These are phyloP conservation scores for Spiraea crenata DNA, from an alignment of 331 rosid genomes.

Conservation along the genomic window DNA sequence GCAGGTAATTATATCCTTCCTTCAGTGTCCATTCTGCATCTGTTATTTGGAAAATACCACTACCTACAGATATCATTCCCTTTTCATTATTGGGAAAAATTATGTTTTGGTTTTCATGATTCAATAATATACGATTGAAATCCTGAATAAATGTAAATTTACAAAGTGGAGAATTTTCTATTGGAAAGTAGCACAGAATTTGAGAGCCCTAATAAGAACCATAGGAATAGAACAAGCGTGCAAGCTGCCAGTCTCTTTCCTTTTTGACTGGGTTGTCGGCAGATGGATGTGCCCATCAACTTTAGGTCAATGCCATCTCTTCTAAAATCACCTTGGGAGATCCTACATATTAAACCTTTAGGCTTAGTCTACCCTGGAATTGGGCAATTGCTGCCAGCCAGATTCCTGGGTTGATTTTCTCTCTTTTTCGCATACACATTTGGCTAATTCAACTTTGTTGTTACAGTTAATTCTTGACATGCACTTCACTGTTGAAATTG, in stretches of 20 bases:
- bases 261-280: neutral
- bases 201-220: neutral
- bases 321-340: neutral
- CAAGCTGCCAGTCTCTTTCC: neutral
- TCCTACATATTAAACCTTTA: too few species aligned
- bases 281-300: too few species aligned
- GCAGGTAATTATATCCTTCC: slow-evolving; percentile 56
- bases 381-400: neutral
- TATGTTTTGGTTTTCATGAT: neutral
- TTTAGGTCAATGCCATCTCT: neutral
- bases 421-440: neutral
- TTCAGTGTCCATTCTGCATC: neutral
- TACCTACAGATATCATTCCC: neutral
- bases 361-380: neutral
- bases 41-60: neutral
- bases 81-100: neutral
- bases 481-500: slow-evolving; percentile 98
- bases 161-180: neutral
- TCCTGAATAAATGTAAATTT: neutral
- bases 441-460: neutral
- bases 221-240: too few species aligned
- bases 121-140: neutral
- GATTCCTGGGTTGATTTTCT: neutral
- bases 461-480: slow-evolving; percentile 88
- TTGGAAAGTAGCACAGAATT: neutral